Evolutionary conservation across 1,284 basidiomycete species (phyloP).

Genomic region (Sutorius eximius): DNA sequence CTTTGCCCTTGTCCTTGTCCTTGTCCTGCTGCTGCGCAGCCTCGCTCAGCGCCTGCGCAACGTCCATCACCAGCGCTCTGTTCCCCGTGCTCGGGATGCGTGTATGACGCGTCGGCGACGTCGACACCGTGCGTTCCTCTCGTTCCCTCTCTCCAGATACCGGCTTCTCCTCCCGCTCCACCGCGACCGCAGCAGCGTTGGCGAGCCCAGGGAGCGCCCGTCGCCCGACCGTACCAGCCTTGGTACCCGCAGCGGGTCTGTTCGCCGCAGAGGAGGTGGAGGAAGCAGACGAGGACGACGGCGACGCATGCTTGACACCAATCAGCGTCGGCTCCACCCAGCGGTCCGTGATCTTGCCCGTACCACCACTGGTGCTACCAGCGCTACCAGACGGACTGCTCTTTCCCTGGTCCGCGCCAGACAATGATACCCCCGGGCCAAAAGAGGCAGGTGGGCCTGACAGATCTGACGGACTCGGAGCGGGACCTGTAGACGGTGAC

Average conservation of each 20-base stretch:
- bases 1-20: neutral
- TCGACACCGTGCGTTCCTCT: constrained; percentile 11
- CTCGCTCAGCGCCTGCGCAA: constrained; percentile 61
- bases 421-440: neutral
- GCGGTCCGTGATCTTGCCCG: constrained; percentile 28
- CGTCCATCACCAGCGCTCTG: constrained; percentile 73
- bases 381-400: neutral
- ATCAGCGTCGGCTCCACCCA: constrained; percentile 38
- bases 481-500: constrained; percentile 1
- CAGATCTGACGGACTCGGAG: constrained; percentile 1
- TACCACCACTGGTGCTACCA: neutral
- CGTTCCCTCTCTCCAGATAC: constrained; percentile 11
- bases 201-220: constrained; percentile 43
- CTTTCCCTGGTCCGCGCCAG: constrained; percentile 3
- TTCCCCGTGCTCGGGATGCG: constrained; percentile 69
- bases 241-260: constrained; percentile 2
- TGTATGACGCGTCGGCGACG: constrained; percentile 39
- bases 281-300: neutral
- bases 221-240: constrained; percentile 33
- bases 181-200: constrained; percentile 6
- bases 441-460: constrained; percentile 1
- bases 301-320: constrained; percentile 30
- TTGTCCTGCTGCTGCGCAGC: constrained; percentile 21
- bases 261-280: neutral
- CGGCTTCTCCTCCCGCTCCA: constrained; percentile 10